Evolutionary conservation across 176 grass and related monocot genomes (phyloP), one percentile per base, ranked within the genome.

Genomic region (Tillandsia leiboldiana): DNA sequence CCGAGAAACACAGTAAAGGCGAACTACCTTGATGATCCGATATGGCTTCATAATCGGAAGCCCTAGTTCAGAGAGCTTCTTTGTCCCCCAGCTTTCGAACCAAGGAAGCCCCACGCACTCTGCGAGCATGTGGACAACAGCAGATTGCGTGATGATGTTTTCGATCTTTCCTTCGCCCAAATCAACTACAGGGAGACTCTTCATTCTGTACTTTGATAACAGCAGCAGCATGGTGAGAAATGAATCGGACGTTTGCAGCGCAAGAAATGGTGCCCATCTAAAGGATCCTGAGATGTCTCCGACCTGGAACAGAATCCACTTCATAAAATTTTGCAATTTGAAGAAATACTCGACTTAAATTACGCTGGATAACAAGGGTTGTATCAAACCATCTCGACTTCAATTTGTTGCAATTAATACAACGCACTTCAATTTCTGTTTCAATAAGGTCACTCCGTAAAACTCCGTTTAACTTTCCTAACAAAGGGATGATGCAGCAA

Each of bases 201-300:
- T 99, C 87, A 99, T 87, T 79, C 90, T 84, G 72, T 99, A 99
- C 64, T 99, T 94, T 15, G 95, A 99, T 64, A 99, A 78, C 56
- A 99, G 80, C 50, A 99, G 72, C 67, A 99, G 63, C 95, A 99
- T 94, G 12, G 95, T 99, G 65, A 99, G 84, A 70, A 99, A 90
- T 10, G 95, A 90, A 72, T 99, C 95, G 51, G 95, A 93, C 2
- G 64, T 94, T 75, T 94, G 90, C 72, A 99, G 61, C 10, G 95
- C 95, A 72, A 99, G 89, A 87, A 99, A 99, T 51, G 95, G 95
- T 42, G 90, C 95, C 95, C 95, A 99, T 18, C 90, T 70, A 53
- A 99, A 99, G 75, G 84, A 88, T 51, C 87, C 90, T 56, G 95
- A 81, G 75, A 99, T 99, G 63, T 93, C 90, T 7, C 77, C 70